A percentile compares a stretch with the other conserved stretches of the same genome.
These are phyloP conservation scores for Crithidia thermophila DNA, from an alignment of 208 protist genomes.

Conservation along the genomic window DNA sequence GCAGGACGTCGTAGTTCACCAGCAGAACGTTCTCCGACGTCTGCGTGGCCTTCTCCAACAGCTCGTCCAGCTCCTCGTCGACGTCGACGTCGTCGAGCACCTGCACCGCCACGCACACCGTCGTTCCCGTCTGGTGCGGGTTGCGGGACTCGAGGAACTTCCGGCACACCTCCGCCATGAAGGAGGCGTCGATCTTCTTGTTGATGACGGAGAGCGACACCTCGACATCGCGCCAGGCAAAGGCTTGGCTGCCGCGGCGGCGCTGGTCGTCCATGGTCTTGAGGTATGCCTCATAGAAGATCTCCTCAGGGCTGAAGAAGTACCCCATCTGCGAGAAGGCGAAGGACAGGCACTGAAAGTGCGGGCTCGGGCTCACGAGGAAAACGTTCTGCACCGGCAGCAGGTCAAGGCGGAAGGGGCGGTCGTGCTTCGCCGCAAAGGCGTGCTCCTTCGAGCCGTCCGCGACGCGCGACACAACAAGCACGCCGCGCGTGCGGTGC, in stretches of 20 bases:
- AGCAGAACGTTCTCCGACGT: conserved; percentile 66
- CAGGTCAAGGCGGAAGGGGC: conserved; percentile 58
- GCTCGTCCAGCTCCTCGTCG: conserved; percentile 65
- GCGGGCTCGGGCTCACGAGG: conserved; percentile 82
- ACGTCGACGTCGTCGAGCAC: conserved; percentile 73
- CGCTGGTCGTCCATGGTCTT: conserved; percentile 88
- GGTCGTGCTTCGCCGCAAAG: conserved; percentile 52
- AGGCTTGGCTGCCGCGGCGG: conserved; percentile 83
- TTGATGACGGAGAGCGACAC: conserved; percentile 90
- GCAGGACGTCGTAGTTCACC: conserved; percentile 82
- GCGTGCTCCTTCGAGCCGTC: conserved; percentile 11
- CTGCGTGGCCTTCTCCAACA: conserved; percentile 68
- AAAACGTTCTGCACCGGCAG: conserved; percentile 86
- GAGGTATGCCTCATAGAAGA: conserved; percentile 92
- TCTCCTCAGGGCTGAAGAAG: conserved; percentile 90
- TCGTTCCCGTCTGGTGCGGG: conserved; percentile 23
- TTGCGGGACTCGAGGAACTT: conserved; percentile 82
- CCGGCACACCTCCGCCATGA: conserved; percentile 78
- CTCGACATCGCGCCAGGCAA: conserved; percentile 89
- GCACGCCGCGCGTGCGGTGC: conserved; percentile 67
- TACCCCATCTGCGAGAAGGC: conserved; percentile 81
- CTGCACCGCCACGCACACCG: conserved; percentile 55
- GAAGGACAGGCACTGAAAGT: conserved; percentile 87
- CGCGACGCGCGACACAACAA: conserved; percentile 39
- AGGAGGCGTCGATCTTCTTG: conserved; percentile 77